Conservation (phyloP, 192 early-diverging fungal genomes). For the Ambispora gerdemannii region DNA sequence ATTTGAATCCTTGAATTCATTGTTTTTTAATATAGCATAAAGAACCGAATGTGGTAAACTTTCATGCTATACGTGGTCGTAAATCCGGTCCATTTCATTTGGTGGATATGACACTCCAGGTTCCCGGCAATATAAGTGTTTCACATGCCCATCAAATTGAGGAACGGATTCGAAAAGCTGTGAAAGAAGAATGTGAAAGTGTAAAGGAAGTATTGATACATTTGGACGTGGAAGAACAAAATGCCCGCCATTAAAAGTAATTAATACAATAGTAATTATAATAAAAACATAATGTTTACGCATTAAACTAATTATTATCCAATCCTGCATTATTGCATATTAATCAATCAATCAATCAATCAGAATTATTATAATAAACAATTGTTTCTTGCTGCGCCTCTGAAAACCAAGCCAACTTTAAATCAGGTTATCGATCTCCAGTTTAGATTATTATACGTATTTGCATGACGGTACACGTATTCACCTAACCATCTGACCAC, state of each 20-base stretch:
- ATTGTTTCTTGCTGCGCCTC: too few species aligned
- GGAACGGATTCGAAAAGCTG: conserved; percentile 24
- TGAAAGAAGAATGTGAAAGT: conserved; percentile 36
- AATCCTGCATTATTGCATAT: too few species aligned
- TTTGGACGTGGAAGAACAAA: conserved; percentile 38
- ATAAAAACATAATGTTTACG: not conserved
- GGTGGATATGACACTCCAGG: conserved; percentile 51
- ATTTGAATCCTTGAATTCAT: not conserved
- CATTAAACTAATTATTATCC: too few species aligned
- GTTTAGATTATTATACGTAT: too few species aligned
- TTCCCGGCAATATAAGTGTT: conserved; percentile 48
- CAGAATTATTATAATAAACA: too few species aligned
- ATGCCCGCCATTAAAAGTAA: conserved; percentile 29
- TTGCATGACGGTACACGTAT: too few species aligned
- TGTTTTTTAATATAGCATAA: conserved; percentile 12
- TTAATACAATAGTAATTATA: too few species aligned
- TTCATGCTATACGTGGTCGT: conserved; percentile 47
- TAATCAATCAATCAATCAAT: too few species aligned
- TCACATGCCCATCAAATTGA: conserved; percentile 44
- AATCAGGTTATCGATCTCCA: too few species aligned
- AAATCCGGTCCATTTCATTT: conserved; percentile 58
- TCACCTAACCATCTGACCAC: too few species aligned
- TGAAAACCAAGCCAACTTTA: too few species aligned
- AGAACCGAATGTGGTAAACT: conserved; percentile 42
- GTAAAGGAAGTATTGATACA: conserved; percentile 41